These are phyloP conservation scores for Artemisia argyi DNA, from an alignment of 129 eudicot genomes.

Conservation along the genomic window DNA sequence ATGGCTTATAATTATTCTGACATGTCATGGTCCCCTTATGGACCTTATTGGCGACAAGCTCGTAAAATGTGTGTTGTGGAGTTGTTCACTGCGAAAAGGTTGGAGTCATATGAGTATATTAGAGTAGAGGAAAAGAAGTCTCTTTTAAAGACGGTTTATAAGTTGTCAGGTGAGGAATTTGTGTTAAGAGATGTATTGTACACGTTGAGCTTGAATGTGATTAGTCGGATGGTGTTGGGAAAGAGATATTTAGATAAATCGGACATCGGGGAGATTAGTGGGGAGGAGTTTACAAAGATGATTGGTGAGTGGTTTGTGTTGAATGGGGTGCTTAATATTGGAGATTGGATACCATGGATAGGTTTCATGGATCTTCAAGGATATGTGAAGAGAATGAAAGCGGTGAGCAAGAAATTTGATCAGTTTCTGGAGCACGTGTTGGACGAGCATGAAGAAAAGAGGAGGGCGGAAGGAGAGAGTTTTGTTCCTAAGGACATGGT, in stretches of 20 bases:
- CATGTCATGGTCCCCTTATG: neutral
- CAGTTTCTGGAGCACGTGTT: neutral
- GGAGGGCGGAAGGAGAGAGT: neutral
- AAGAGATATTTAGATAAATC: neutral
- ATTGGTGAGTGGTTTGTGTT: neutral
- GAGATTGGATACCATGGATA: constrained; percentile 1
- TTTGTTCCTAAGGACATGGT: neutral
- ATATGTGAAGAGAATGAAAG: neutral
- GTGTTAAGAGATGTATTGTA: neutral
- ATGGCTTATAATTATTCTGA: neutral
- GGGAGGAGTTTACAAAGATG: neutral
- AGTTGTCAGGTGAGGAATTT: neutral
- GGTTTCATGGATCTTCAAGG: neutral
- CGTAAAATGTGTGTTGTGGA: neutral
- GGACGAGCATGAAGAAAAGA: neutral
- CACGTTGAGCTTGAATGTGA: neutral
- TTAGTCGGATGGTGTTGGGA: neutral
- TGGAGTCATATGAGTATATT: neutral
- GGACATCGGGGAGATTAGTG: neutral
- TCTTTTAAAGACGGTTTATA: neutral
- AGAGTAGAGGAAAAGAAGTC: neutral
- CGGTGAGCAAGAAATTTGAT: neutral
- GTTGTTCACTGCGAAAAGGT: neutral
- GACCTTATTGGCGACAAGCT: neutral
- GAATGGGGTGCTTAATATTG: neutral